Percentiles rank a stretch among this genome's conserved stretches.
Evolutionary conservation across 495 filamentous ascomycete species (phyloP).

Genomic region (Amorphotheca resinae): DNA sequence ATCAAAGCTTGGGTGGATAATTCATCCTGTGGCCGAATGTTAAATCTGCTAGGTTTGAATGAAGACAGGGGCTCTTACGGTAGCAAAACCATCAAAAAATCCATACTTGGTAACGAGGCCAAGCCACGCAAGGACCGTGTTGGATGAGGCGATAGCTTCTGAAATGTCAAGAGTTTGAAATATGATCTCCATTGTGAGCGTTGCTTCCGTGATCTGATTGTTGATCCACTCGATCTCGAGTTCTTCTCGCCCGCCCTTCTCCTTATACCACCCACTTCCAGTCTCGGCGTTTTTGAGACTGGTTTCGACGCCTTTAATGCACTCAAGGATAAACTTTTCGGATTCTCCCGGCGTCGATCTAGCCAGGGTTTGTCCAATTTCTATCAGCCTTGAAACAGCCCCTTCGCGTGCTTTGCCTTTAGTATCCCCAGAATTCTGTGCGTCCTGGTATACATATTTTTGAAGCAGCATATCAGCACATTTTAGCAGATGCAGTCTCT

Average conservation of each 20-base stretch:
- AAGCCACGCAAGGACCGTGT: conserved; percentile 60
- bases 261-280: conserved; percentile 39
- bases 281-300: conserved; percentile 33
- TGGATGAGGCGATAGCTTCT: conserved; percentile 39
- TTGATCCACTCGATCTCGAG: conserved; percentile 50
- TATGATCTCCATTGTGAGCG: conserved; percentile 60
- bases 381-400: background rate
- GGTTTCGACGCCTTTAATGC: conserved; percentile 32
- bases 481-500: conserved; percentile 44
- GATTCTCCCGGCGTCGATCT: background rate
- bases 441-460: background rate
- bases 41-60: background rate
- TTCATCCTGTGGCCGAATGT: conserved; percentile 14
- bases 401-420: conserved; percentile 5
- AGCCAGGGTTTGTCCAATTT: background rate
- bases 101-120: conserved; percentile 46
- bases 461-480: conserved; percentile 1
- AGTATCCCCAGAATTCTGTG: background rate
- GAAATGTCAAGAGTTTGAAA: conserved; percentile 55
- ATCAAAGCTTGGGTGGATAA: conserved; percentile 40
- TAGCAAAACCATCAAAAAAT: conserved; percentile 49
- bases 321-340: conserved; percentile 15
- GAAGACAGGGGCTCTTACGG: conserved; percentile 24
- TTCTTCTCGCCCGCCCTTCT: conserved; percentile 31
- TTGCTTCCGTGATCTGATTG: conserved; percentile 50